These are phyloP conservation scores for Dactylellina parvicollis DNA, from an alignment of 2,329 filamentous ascomycete species.

Conservation along the genomic window DNA sequence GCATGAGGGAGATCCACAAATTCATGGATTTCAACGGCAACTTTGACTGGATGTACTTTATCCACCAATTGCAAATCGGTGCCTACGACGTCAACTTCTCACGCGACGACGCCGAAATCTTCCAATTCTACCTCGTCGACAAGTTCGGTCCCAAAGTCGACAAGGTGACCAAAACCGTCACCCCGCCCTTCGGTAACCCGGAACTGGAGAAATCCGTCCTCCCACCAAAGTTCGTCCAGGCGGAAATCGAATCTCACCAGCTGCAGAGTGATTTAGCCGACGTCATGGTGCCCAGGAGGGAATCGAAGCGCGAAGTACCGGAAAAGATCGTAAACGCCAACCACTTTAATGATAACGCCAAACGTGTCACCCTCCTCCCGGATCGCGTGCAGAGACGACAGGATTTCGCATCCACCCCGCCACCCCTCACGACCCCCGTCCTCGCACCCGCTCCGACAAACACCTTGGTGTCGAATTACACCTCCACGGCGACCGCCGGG, in stretches of 20 bases:
- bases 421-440: slow-evolving; percentile 31
- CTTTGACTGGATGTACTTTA: slow-evolving; percentile 50
- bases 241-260: not conserved
- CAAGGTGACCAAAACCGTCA: slow-evolving; percentile 1
- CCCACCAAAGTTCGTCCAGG: slow-evolving; percentile 31
- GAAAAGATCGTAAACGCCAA: not conserved
- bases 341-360: slow-evolving; percentile 1
- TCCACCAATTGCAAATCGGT: slow-evolving; percentile 29
- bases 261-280: not conserved
- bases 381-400: slow-evolving; percentile 30
- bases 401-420: slow-evolving; percentile 31
- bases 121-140: slow-evolving; percentile 49
- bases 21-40: slow-evolving; percentile 38
- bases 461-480: not conserved
- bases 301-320: slow-evolving; percentile 10
- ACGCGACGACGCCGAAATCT: slow-evolving; percentile 1
- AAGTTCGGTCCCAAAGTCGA: slow-evolving; percentile 45
- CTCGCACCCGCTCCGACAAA: slow-evolving; percentile 17
- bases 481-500: not conserved
- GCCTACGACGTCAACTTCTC: slow-evolving; percentile 28
- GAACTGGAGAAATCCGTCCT: slow-evolving; percentile 28
- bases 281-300: not conserved
- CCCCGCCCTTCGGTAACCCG: slow-evolving; percentile 24
- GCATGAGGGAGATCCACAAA: slow-evolving; percentile 40
- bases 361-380: not conserved